phyloP scores from a whole-genome alignment of 2,329 filamentous ascomycete genomes.

The Aureobasidium melanogenum region DNA sequence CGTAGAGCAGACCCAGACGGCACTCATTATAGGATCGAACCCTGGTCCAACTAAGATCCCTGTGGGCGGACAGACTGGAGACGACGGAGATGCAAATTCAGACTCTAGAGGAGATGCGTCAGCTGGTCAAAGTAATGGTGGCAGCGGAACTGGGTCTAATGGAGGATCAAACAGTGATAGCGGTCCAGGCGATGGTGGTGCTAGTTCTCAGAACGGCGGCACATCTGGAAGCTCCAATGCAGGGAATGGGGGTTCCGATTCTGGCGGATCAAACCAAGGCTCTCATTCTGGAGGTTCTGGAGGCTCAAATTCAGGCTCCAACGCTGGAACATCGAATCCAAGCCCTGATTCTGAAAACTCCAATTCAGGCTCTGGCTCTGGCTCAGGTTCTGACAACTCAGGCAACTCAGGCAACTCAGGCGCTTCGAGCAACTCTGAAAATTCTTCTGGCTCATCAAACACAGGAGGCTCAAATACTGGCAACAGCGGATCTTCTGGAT shows the following conservation, averaged over 20 bases:
- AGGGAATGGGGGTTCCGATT: neutral
- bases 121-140: neutral
- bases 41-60: neutral
- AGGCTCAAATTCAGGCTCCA: neutral
- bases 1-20: neutral
- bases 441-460: neutral
- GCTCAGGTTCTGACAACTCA: neutral
- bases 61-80: neutral
- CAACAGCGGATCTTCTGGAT: neutral
- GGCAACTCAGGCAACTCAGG: neutral
- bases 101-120: neutral
- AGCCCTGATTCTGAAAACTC: neutral
- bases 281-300: neutral
- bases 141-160: neutral
- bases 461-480: conserved; percentile 12
- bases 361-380: neutral
- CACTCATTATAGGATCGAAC: neutral
- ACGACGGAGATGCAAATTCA: neutral
- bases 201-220: neutral
- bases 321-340: neutral
- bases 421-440: neutral
- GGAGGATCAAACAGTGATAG: neutral
- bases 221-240: neutral
- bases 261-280: neutral
- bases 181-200: neutral